Evolutionary conservation across 805 yeast genomes (phyloP), one percentile per base, ranked within the genome.

Genomic region (Schwanniomyces pseudopolymorphus): DNA sequence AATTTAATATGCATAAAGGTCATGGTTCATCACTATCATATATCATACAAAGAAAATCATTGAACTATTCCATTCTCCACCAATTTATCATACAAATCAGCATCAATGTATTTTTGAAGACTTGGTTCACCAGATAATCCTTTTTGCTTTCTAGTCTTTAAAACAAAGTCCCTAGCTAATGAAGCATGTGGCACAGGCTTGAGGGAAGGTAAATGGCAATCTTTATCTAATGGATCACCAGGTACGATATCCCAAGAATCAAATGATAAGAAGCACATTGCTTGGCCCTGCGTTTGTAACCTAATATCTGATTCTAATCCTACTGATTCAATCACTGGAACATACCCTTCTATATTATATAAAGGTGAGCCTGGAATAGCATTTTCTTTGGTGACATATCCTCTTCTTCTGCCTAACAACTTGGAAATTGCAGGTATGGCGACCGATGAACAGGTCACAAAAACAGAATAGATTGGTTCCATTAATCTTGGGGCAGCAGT

Each of bases 221-320:
- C 77, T 19, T 69, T 67, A 61, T 92, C 96, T 56, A 92, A 59
- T 7, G 97, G 98, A 67, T 92, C 89, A 0, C 99, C 99, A 1
- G 96, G 96, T 0, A 88, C 95, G 2, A 72, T 64, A 17, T 79
- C 77, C 96, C 97, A 94, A 46, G 75, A 77, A 46, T 76, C 75
- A 63, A 88, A 89, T 40, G 77, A 77, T 50, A 85, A 60, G 40
- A 80, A 80, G 39, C 89, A 80, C 73, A 81, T 75, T 0, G 94
- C 91, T 55, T 80, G 85, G 4, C 97, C 97, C 51, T 81, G 83
- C 0, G 96, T 83, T 10, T 83, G 78, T 10, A 89, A 64, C 51
- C 96, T 67, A 26, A 94, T 67, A 61, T 94, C 99, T 0, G 96
- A 82, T 58, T 89, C 97, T 40, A 94, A 74, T 0, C 98, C 99